Conservation (phyloP, 345 rosid species). For the Lumnitzera racemosa region DNA sequence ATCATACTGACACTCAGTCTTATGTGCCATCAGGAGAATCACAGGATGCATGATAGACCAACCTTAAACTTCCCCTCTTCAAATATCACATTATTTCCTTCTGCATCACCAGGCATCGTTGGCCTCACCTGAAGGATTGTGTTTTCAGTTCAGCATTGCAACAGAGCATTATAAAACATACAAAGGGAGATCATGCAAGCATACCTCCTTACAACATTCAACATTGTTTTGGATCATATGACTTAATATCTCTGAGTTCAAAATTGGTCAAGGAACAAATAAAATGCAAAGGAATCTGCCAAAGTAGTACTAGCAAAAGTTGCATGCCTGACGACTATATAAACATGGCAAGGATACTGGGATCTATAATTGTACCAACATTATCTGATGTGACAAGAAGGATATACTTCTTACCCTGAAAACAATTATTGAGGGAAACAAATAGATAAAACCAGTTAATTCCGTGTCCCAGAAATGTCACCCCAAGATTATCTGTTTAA, state of each 20-base stretch:
- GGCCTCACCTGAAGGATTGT: conserved; percentile 24
- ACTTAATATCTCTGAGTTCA: conserved; percentile 39
- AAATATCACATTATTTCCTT: not conserved
- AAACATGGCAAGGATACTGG: conserved; percentile 39
- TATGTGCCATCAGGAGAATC: not conserved
- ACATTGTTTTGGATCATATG: conserved; percentile 38
- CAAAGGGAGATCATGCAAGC: conserved; percentile 6
- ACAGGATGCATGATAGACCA: not conserved
- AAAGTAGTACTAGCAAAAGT: not conserved
- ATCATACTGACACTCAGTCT: too few species aligned
- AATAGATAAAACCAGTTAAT: not conserved
- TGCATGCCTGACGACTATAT: not conserved
- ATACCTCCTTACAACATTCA: conserved; percentile 60
- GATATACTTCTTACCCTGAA: conserved; percentile 57
- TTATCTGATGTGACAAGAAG: conserved; percentile 35
- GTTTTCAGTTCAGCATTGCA: not conserved
- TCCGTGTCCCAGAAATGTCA: not conserved
- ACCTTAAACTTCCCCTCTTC: conserved; percentile 9
- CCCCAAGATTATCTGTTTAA: not conserved
- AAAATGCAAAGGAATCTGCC: not conserved
- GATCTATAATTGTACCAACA: conserved; percentile 30
- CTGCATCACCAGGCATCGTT: not conserved
- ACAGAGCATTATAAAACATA: conserved; percentile 5
- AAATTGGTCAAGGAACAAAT: conserved; percentile 27
- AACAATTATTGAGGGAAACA: conserved; percentile 9